phyloP scores from a whole-genome alignment of 140 eudicot genomes.

The Cichorium intybus region DNA sequence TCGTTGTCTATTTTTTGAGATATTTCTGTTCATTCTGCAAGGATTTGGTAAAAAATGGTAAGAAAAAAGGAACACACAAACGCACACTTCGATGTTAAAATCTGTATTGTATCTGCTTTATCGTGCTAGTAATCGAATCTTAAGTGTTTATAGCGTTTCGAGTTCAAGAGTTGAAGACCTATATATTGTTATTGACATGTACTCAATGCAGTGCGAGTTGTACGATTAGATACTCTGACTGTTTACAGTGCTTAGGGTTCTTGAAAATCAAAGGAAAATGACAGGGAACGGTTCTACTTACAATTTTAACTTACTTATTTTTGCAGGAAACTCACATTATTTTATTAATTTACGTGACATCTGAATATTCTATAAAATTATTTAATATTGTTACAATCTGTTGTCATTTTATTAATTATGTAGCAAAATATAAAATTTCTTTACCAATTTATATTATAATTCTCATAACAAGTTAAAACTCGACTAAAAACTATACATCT shows the following conservation, averaged over 20 bases:
- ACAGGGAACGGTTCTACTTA: constrained; percentile 9
- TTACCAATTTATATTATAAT: not conserved
- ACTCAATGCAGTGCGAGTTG: constrained; percentile 5
- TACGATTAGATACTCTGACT: not conserved
- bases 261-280: constrained; percentile 9
- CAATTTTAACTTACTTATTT: not conserved
- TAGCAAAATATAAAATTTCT: too few relatives aligned
- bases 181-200: not conserved
- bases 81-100: not conserved
- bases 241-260: constrained; percentile 1
- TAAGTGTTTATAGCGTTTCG: not conserved
- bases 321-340: not conserved
- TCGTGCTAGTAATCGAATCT: constrained; percentile 10
- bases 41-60: not conserved
- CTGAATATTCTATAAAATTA: not conserved
- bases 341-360: not conserved
- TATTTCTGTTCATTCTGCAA: not conserved
- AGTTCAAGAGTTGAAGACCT: not conserved
- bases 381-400: not conserved
- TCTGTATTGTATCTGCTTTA: not conserved
- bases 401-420: too few relatives aligned
- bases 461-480: not conserved
- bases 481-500: too few relatives aligned
- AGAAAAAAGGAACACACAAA: not conserved
- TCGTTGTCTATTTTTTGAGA: not conserved